phyloP scores from a whole-genome alignment of 495 filamentous ascomycete species.

The Aspergillus mulundensis region DNA sequence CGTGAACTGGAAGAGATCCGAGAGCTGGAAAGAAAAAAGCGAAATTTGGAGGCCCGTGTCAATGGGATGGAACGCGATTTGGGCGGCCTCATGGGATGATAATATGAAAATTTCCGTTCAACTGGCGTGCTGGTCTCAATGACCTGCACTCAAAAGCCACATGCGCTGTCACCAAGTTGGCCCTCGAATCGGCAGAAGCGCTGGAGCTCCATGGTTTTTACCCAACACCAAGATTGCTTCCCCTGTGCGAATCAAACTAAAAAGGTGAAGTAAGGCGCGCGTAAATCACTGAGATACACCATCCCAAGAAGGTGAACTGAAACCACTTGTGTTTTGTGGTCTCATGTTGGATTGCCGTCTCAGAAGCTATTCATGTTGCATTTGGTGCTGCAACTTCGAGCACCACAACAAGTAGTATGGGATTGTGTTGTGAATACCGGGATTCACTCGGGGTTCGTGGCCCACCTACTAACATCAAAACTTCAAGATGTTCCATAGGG shows the following conservation, averaged over 20 bases:
- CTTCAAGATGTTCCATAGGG: too few relatives aligned
- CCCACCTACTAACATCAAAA: too few relatives aligned
- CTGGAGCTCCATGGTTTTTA: neutral
- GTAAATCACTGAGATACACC: neutral
- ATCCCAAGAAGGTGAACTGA: neutral
- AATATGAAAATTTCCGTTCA: neutral
- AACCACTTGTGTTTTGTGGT: neutral
- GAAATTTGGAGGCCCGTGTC: constrained; percentile 69
- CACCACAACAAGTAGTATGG: neutral
- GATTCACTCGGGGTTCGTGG: too few relatives aligned
- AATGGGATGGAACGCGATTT: constrained; percentile 78
- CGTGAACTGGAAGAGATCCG: constrained; percentile 75
- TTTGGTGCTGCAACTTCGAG: neutral
- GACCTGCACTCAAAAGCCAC: neutral
- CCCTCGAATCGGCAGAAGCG: neutral
- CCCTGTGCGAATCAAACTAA: neutral
- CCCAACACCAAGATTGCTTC: neutral
- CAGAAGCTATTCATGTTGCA: neutral
- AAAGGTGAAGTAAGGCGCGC: too few relatives aligned
- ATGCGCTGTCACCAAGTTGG: neutral
- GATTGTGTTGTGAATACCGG: too few relatives aligned
- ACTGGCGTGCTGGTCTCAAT: too few relatives aligned
- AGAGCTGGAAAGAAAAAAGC: constrained; percentile 74
- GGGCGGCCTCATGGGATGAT: constrained; percentile 56
- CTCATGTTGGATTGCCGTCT: neutral